These are phyloP conservation scores for Apocynum venetum DNA, from an alignment of 257 asterid genomes.

Conservation along the genomic window DNA sequence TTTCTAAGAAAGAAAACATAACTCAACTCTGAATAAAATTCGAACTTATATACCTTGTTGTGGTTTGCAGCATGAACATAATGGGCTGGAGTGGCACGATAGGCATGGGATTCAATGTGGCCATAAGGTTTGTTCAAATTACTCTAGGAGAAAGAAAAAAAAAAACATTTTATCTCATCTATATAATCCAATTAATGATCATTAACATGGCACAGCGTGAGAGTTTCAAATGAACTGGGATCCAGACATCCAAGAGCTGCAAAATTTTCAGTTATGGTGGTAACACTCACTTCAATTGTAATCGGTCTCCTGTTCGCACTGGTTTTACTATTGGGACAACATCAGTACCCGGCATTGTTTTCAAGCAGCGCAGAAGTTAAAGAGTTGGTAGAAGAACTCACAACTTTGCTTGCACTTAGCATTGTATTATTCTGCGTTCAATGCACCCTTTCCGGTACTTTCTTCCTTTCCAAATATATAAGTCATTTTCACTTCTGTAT, in stretches of 20 bases:
- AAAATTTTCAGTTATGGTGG: slow-evolving; percentile 54
- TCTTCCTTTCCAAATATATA: no score
- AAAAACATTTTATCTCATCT: no score
- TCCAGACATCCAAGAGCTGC: slow-evolving; percentile 60
- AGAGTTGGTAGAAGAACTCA: slow-evolving; percentile 37
- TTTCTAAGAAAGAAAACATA: no score
- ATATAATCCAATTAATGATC: background rate
- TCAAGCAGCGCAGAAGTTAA: slow-evolving; percentile 30
- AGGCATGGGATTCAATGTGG: slow-evolving; percentile 57
- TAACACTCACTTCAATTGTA: slow-evolving; percentile 30
- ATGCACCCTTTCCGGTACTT: slow-evolving; percentile 51
- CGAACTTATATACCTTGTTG: no score
- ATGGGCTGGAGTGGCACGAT: slow-evolving; percentile 46
- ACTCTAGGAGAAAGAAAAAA: no score
- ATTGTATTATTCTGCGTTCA: slow-evolving; percentile 42
- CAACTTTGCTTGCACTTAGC: slow-evolving; percentile 47
- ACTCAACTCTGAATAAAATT: no score
- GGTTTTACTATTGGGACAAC: slow-evolving; percentile 28
- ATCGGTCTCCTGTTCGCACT: slow-evolving; percentile 33
- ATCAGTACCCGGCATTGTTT: slow-evolving; percentile 47
- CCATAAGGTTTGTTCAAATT: slow-evolving; percentile 39
- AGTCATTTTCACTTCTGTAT: no score
- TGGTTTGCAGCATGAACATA: slow-evolving; percentile 39
- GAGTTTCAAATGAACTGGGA: slow-evolving; percentile 70
- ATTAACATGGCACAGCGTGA: slow-evolving; percentile 25